Base-by-base conservation (phyloP, 495 filamentous ascomycete species). In the Aspergillus steynii region DNA sequence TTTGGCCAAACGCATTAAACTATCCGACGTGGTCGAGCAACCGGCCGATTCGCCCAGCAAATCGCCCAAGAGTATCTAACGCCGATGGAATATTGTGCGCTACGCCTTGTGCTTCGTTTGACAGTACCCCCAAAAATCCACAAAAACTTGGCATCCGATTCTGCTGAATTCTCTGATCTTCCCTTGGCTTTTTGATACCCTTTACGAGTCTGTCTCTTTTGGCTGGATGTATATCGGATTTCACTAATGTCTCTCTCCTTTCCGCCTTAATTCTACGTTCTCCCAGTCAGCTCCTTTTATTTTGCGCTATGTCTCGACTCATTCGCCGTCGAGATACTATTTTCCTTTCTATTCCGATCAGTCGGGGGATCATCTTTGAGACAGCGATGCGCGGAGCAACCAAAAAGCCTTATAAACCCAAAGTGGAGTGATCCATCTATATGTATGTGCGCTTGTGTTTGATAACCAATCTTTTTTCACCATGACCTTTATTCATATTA, bases 161-260 rank as follows among this genome's bases (percentile, higher is more conserved):
- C 63, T 65, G 63, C 69, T 67, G 66, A 62, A 61, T 69, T 62
- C 54, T 71, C 67, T 68, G 65, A 68, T 72, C 69, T 70, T 67
- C 59, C 65, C 56, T 73, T 69, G 68, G 72, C 71, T 71, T 72
- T 71, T 76, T 77, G 75, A 79, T 79, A 79, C 77, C 77, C 77
- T 75, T 75, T 69, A 68, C 68, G 66, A 70, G 59, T 72, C 68
- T 69, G 37, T 68, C 67, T 73, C 71, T 65, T 72, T 69, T 72
- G 72, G 68, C 70, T 71, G 68, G 69, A 72, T 66, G 57, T 68
- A 66, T 64, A 68, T 67, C 63, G 59, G 65, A 66, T 64, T 12
- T 63, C 62, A 60, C 56, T 67, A 63, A 64, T 61, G 52, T 54
- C 55, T 52, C 53, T 48, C 31, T 55, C 15, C 52, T 59, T 53